Evolutionary conservation across 768 basidiomycete genomes (phyloP), one percentile per base, ranked within the genome.

Genomic region (Clavaria fumosa): DNA sequence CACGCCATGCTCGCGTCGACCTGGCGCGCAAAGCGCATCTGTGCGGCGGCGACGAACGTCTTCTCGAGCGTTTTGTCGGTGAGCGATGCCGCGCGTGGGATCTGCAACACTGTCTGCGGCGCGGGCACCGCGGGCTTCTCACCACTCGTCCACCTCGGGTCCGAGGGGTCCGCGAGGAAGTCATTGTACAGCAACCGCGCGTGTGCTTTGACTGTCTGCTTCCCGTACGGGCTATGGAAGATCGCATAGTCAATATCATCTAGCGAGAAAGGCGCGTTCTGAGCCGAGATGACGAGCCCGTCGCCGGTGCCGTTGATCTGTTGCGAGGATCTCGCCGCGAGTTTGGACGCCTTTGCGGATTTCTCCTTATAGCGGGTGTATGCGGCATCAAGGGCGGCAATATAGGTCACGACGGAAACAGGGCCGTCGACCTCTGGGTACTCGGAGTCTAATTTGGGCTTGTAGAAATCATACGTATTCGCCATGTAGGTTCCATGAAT

Each of bases 391-490:
- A 99, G 72, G 23, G 93, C 89, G 42, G 83, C 78, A 50, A 91
- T 78, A 64, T 99, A 99, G 30, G 86, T 88, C 37, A 85, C 83
- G 42, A 95, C 83, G 5, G 95, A 93, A 31, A 93, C 79, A 4
- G 93, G 95, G 2, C 95, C 95, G 53, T 99, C 93, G 34, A 99
- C 93, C 50, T 85, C 83, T 43, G 95, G 95, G 58, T 90, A 93
- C 57, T 91, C 88, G 15, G 88, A 91, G 39, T 80, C 77, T 15
- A 97, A 76, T 49, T 86, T 78, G 34, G 95, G 95, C 67, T 99
- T 99, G 78, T 95, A 99, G 60, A 96, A 97, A 62, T 99, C 95
- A 60, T 93, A 96, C 0, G 80, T 86, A 66, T 99, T 93, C 44
- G 81, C 80, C 83, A 97, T 96, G 66, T 90, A 85, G 35, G 78